Conservation (phyloP, 306 rosid genomes). For the Cucumis cinereus region DNA sequence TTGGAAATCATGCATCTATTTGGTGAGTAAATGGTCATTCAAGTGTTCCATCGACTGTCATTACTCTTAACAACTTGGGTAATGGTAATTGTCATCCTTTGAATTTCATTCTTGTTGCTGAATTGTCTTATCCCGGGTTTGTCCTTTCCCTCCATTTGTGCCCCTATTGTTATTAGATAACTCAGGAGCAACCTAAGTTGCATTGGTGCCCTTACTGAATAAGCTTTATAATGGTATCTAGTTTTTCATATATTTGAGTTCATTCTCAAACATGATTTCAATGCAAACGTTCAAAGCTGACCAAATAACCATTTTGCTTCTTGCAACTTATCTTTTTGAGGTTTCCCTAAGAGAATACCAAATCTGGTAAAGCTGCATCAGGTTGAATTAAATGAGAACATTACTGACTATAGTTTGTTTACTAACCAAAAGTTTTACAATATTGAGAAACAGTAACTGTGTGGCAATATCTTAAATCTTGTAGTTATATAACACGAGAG, state of each 20-base stretch:
- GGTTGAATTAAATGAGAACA: not conserved
- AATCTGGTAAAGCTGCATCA: not conserved
- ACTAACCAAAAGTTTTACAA: not conserved
- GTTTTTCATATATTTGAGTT: not conserved
- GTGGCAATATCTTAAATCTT: not conserved
- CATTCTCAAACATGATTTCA: not conserved
- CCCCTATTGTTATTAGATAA: not conserved
- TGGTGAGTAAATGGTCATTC: not conserved
- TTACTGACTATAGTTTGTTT: not conserved
- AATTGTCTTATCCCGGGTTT: not conserved
- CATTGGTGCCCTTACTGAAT: not conserved
- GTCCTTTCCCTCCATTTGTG: not conserved
- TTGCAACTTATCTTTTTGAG: not conserved
- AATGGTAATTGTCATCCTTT: not conserved
- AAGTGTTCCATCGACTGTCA: not conserved
- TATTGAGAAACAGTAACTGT: not conserved
- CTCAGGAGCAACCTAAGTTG: not conserved
- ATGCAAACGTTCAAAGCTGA: not conserved
- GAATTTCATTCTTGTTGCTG: not conserved
- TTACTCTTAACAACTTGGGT: not conserved
- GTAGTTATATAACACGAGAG: not conserved
- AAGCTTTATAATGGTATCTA: not conserved
- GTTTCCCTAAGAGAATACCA: not conserved
- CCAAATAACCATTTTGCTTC: not conserved
- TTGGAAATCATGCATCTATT: not conserved